Evolutionary conservation across 495 filamentous ascomycete species (phyloP).

Genomic region (Xylaria bambusicola): DNA sequence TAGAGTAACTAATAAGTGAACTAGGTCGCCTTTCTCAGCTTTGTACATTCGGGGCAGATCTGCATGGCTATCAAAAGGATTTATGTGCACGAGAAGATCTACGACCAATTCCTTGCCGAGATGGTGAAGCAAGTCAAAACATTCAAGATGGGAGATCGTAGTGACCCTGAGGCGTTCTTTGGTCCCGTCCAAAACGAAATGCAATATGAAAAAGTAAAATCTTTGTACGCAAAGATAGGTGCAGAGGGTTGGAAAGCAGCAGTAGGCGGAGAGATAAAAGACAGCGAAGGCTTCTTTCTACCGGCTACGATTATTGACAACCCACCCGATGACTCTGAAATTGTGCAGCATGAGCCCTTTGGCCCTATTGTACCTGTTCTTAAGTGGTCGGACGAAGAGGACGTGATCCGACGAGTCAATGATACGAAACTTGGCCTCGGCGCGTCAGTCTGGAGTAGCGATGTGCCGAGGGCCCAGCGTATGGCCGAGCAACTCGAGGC

Average conservation of each 20-base stretch:
- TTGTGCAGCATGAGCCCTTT: conserved; percentile 53
- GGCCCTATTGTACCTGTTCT: conserved; percentile 49
- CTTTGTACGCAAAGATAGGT: conserved; percentile 29
- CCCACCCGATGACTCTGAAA: conserved; percentile 52
- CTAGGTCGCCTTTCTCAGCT: conserved; percentile 7
- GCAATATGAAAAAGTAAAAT: conserved; percentile 48
- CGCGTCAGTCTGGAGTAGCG: conserved; percentile 45
- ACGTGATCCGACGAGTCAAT: conserved; percentile 47
- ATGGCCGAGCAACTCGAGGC: conserved; percentile 45
- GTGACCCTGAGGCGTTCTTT: conserved; percentile 37
- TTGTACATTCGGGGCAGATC: conserved; percentile 27
- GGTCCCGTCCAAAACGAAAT: conserved; percentile 59
- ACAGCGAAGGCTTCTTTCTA: conserved; percentile 47
- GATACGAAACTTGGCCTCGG: conserved; percentile 41
- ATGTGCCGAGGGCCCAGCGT: conserved; percentile 35
- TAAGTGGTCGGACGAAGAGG: conserved; percentile 43
- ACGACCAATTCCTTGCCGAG: conserved; percentile 51
- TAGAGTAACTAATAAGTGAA: neutral
- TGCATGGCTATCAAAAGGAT: conserved; percentile 60
- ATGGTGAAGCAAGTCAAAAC: conserved; percentile 49
- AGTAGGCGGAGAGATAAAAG: conserved; percentile 11
- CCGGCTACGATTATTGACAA: conserved; percentile 61
- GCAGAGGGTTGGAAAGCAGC: conserved; percentile 25
- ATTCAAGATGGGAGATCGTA: conserved; percentile 44
- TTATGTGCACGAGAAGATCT: conserved; percentile 61